phyloP scores from a whole-genome alignment of 208 protist genomes.

The Tritrichomonas musculus region DNA sequence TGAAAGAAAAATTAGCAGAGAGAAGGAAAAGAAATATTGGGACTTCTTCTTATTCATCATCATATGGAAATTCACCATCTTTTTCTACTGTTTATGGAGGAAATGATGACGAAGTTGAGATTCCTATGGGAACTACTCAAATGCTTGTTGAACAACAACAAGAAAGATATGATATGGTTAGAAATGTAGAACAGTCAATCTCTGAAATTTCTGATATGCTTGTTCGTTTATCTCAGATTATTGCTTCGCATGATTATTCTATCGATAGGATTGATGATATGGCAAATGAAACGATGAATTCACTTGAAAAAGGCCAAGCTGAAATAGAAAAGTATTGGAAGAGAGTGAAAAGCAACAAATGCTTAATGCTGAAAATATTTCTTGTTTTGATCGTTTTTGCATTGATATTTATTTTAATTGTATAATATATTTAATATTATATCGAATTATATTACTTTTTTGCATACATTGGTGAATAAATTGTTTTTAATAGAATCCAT shows the following conservation, averaged over 20 bases:
- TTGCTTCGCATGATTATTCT: background rate
- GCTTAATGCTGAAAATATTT: background rate
- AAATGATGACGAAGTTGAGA: background rate
- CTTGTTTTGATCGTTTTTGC: background rate
- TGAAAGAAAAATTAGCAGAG: background rate
- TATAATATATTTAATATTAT: background rate
- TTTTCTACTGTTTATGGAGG: background rate
- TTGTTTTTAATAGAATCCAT: no score
- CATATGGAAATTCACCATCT: no score
- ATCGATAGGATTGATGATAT: background rate
- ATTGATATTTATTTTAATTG: background rate
- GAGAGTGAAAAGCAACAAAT: background rate
- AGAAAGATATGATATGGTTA: background rate
- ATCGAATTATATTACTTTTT: no score
- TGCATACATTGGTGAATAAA: no score
- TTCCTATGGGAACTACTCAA: background rate
- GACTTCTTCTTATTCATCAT: background rate
- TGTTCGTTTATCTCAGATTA: background rate
- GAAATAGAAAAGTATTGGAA: background rate
- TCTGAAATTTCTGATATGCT: background rate
- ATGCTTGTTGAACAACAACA: background rate
- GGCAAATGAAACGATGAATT: background rate
- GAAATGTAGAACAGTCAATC: background rate
- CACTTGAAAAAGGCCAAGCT: background rate
- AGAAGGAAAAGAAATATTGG: background rate